Evolutionary conservation across 495 filamentous ascomycete genomes (phyloP).

Genomic region (Peziza echinospora): DNA sequence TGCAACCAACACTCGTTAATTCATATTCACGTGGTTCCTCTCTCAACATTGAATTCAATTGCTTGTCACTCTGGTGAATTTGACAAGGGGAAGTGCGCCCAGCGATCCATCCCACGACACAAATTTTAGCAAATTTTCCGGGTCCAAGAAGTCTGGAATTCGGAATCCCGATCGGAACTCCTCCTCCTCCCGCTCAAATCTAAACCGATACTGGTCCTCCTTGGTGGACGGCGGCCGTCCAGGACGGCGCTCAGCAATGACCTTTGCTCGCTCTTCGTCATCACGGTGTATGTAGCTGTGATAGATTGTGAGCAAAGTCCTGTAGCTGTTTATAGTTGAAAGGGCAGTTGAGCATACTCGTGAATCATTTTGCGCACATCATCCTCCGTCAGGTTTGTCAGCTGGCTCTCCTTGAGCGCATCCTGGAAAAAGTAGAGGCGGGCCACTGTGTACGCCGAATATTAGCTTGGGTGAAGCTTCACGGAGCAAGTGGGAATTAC

Average conservation of each 20-base stretch:
- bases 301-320: neutral
- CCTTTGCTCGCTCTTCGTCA: conserved; percentile 47
- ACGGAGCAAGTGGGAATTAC: no score
- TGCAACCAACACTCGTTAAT: no score
- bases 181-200: conserved; percentile 45
- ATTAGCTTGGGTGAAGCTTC: no score
- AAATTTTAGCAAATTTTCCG: conserved; percentile 31
- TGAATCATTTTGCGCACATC: conserved; percentile 1
- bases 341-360: neutral
- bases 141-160: conserved; percentile 39
- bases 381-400: conserved; percentile 10
- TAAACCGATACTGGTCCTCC: conserved; percentile 55
- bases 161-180: conserved; percentile 73
- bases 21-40: no score
- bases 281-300: conserved; percentile 54
- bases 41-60: no score
- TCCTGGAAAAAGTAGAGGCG: conserved; percentile 17
- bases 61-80: conserved; percentile 26
- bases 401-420: conserved; percentile 11
- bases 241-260: conserved; percentile 55
- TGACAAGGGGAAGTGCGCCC: conserved; percentile 35
- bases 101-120: conserved; percentile 41
- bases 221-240: conserved; percentile 58
- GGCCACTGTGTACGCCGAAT: conserved; percentile 7
- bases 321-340: no score